Evolutionary conservation across 2,329 filamentous ascomycete species (phyloP).

Genomic region (Aureobasidium sp.): DNA sequence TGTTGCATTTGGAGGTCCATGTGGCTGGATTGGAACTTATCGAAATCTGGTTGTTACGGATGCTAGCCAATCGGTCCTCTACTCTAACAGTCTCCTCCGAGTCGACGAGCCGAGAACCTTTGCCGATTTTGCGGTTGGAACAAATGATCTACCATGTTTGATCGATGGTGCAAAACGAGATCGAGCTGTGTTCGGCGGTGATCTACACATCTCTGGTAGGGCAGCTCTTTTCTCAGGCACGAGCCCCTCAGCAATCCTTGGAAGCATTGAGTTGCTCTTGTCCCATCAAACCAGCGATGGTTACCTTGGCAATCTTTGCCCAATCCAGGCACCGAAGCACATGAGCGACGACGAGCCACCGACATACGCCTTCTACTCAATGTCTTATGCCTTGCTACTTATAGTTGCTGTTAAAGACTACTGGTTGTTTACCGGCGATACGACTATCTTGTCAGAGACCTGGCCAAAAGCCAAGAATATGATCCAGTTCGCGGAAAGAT

Average conservation of each 20-base stretch:
- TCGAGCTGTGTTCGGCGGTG: slow-evolving; percentile 16
- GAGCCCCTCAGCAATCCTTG: not conserved
- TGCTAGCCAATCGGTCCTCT: not conserved
- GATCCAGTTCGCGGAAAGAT: not conserved
- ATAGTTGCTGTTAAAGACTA: not conserved
- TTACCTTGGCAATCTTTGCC: slow-evolving; percentile 16
- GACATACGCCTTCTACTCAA: slow-evolving; percentile 18
- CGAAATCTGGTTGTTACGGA: not conserved
- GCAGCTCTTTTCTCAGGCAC: not conserved
- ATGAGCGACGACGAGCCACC: slow-evolving; percentile 12
- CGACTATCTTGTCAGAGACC: not conserved
- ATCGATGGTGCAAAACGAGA: slow-evolving; percentile 18
- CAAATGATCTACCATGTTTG: slow-evolving; percentile 14
- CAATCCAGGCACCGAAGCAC: slow-evolving; percentile 17
- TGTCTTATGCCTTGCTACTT: slow-evolving; percentile 16
- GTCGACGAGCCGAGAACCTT: not conserved
- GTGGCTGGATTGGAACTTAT: not conserved
- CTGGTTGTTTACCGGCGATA: not conserved
- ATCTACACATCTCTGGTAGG: slow-evolving; percentile 8
- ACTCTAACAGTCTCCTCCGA: not conserved
- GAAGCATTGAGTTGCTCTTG: slow-evolving; percentile 9
- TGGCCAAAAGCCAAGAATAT: not conserved
- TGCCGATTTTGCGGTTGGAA: not conserved
- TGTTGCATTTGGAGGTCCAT: not conserved
- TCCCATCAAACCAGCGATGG: slow-evolving; percentile 17